These are phyloP conservation scores for Agaricus subrufescens DNA, from an alignment of 768 basidiomycete genomes.

Conservation along the genomic window DNA sequence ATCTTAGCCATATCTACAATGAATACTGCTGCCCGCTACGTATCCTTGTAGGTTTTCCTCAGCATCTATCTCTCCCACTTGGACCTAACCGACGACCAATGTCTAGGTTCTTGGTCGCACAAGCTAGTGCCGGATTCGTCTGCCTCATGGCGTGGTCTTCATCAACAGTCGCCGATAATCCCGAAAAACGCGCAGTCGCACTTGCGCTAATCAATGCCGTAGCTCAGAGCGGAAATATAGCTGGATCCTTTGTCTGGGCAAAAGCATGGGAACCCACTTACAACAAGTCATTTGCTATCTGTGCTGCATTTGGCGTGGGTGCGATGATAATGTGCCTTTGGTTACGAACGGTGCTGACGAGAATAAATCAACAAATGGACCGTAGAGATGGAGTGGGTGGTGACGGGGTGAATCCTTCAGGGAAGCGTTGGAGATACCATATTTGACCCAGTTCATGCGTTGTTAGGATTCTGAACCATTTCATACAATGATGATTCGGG, in stretches of 20 bases:
- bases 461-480: neutral
- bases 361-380: slow-evolving; percentile 37
- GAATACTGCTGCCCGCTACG: slow-evolving; percentile 57
- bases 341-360: slow-evolving; percentile 41
- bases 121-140: slow-evolving; percentile 69
- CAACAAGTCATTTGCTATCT: slow-evolving; percentile 65
- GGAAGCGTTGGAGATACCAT: slow-evolving; percentile 8
- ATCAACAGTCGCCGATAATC: slow-evolving; percentile 49
- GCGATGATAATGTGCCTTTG: slow-evolving; percentile 45
- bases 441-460: neutral
- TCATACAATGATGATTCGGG: too few relatives aligned
- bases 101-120: slow-evolving; percentile 69
- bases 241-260: slow-evolving; percentile 79
- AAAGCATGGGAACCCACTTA: slow-evolving; percentile 68
- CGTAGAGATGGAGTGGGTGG: slow-evolving; percentile 28
- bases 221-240: slow-evolving; percentile 78
- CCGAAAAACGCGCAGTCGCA: slow-evolving; percentile 84
- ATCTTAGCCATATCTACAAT: slow-evolving; percentile 59
- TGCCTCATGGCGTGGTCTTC: slow-evolving; percentile 54
- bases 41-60: slow-evolving; percentile 43
- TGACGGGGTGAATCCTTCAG: slow-evolving; percentile 27
- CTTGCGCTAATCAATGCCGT: slow-evolving; percentile 80
- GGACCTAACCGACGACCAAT: too few relatives aligned
- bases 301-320: slow-evolving; percentile 50
- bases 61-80: too few relatives aligned